phyloP scores from a whole-genome alignment of 2,329 filamentous ascomycete genomes.

The Fusarium verrucosum region DNA sequence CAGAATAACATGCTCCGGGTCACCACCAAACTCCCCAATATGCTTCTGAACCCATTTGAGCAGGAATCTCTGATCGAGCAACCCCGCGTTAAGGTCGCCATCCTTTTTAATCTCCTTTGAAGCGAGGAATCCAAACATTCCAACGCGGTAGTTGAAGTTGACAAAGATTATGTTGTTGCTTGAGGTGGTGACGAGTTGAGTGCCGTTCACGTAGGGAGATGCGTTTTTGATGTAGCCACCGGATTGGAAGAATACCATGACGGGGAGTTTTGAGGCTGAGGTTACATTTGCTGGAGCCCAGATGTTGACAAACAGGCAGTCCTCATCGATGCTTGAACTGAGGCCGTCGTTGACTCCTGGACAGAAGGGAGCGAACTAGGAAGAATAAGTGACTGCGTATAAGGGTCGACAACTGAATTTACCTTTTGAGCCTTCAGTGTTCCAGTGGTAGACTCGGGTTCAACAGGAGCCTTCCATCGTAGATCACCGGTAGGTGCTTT shows the following conservation, averaged over 20 bases:
- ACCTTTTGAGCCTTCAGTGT: conserved; percentile 52
- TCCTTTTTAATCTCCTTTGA: conserved; percentile 62
- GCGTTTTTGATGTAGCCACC: conserved; percentile 59
- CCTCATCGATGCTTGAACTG: conserved; percentile 47
- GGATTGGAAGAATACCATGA: conserved; percentile 56
- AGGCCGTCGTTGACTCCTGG: conserved; percentile 48
- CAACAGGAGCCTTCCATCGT: conserved; percentile 60
- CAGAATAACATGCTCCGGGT: conserved; percentile 67
- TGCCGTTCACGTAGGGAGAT: conserved; percentile 64
- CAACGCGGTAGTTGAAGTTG: conserved; percentile 71
- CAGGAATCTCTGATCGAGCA: conserved; percentile 69
- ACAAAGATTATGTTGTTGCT: conserved; percentile 62
- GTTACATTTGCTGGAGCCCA: conserved; percentile 54
- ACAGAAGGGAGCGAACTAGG: conserved; percentile 58
- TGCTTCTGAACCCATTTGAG: conserved; percentile 70
- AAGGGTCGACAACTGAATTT: not conserved
- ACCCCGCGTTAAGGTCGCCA: conserved; percentile 69
- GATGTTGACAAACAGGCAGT: conserved; percentile 60
- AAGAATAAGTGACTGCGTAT: not conserved
- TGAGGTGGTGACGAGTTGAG: conserved; percentile 56
- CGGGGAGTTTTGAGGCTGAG: conserved; percentile 47
- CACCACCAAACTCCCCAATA: conserved; percentile 67
- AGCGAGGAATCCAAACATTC: conserved; percentile 69
- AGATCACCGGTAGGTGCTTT: conserved; percentile 60
- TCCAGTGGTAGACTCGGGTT: conserved; percentile 49